Base-by-base conservation (phyloP, 306 rosid genomes). In the Nissolia schottii region DNA sequence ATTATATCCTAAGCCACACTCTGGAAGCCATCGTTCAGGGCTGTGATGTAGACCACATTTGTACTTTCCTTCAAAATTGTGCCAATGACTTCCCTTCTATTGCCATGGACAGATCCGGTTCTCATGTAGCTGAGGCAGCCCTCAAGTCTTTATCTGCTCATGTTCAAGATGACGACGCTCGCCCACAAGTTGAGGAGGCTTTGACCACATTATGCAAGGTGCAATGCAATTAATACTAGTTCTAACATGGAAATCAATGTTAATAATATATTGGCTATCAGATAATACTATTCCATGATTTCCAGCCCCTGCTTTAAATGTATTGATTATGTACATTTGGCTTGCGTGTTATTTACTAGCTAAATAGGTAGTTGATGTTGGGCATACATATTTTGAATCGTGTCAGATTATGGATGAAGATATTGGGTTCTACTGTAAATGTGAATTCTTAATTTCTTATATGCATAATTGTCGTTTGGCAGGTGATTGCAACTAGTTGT, bases 101-200 rank as follows among this genome's bases (percentile, higher is more conserved):
- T 82, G 90, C 96, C 1, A 87, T 82, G 92, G 99, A 94, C 71
- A 82, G 89, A 63, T 86, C 96, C 9, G 99, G 99, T 54, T 94
- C 97, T 74, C 97, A 89, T 59, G 97, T 94, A 6, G 99, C 89
- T 14, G 93, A 94, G 84, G 70, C 92, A 9, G 89, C 95, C 43
- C 73, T 94, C 29, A 86, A 78, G 77, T 85, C 95, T 62, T 77
- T 91, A 18, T 68, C 88, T 14, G 27, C 51, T 75, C 96, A 89
- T 82, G 90, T 89, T 63, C 89, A 87, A 56, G 78, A 87, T 15
- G 7, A 77, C 0, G 88, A 87, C 0, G 75, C 6, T 32, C 77
- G 66, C 75, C 66, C 81, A 73, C 64, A 76, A 51, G 50, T 86
- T 2, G 91, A 91, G 79, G 95, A 91, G 55, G 80, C 95, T 61